These are phyloP conservation scores for Cystobasidium tubakii DNA, from an alignment of 768 basidiomycete genomes.

Conservation along the genomic window DNA sequence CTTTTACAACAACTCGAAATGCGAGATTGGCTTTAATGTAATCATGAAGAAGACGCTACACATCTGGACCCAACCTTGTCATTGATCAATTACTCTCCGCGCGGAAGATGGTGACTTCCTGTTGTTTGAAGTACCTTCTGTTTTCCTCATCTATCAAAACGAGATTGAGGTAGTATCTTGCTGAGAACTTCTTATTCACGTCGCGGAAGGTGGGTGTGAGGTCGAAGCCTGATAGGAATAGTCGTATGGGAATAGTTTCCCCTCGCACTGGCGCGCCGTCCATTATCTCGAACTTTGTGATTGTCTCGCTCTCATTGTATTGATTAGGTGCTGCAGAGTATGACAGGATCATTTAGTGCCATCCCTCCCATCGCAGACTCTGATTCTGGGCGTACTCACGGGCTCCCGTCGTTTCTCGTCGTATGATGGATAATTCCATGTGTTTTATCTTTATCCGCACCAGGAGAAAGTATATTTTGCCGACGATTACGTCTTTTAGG, in stretches of 20 bases:
- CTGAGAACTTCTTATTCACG: constrained; percentile 98
- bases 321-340: constrained; percentile 73
- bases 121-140: constrained; percentile 93
- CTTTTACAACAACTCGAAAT: not conserved
- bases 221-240: constrained; percentile 97
- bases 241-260: constrained; percentile 93
- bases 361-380: too few species aligned
- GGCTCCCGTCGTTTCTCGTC: constrained; percentile 90
- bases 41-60: not conserved
- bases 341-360: too few species aligned
- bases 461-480: constrained; percentile 97
- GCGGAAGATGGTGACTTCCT: constrained; percentile 79
- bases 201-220: constrained; percentile 97
- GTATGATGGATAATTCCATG: constrained; percentile 97
- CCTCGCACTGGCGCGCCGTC: constrained; percentile 96
- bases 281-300: constrained; percentile 99
- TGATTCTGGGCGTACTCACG: constrained; percentile 32
- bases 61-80: not conserved
- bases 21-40: not conserved
- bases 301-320: constrained; percentile 97
- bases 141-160: constrained; percentile 98
- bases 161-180: constrained; percentile 91
- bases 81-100: constrained; percentile 1
- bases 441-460: constrained; percentile 99
- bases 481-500: constrained; percentile 96